A percentile compares a stretch with the other conserved stretches of the same genome.
These are phyloP conservation scores for Cajanus cajan DNA, from an alignment of 306 rosid genomes.

Conservation along the genomic window DNA sequence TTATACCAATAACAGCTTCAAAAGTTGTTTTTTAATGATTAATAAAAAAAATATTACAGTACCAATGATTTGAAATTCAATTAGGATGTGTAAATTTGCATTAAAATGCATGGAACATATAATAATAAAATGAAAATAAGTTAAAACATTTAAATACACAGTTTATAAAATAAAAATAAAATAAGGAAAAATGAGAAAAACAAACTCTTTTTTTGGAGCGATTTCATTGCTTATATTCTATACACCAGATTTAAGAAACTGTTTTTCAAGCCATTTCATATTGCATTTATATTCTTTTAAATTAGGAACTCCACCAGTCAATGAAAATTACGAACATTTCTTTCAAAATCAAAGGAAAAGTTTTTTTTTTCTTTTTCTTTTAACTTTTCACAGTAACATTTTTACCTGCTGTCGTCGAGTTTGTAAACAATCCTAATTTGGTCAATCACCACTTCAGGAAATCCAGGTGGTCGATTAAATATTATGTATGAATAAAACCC, in stretches of 20 bases:
- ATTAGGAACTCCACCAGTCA: not conserved
- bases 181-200: too few species aligned
- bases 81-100: too few species aligned
- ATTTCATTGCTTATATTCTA: not conserved
- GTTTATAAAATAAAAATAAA: too few species aligned
- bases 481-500: conserved; percentile 68
- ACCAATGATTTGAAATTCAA: too few species aligned
- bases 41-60: too few species aligned
- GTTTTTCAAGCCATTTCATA: not conserved
- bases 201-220: too few species aligned
- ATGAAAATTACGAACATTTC: not conserved
- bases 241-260: not conserved
- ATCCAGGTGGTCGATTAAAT: conserved; percentile 55
- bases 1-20: too few species aligned
- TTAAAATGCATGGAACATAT: too few species aligned
- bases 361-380: not conserved
- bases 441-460: conserved; percentile 43
- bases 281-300: not conserved
- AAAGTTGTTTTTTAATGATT: too few species aligned
- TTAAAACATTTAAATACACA: too few species aligned
- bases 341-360: not conserved
- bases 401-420: conserved; percentile 47
- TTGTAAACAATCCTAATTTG: conserved; percentile 65
- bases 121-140: too few species aligned
- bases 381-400: not conserved